Percentiles rank a stretch among this genome's conserved stretches.
Evolutionary conservation across 768 basidiomycete species (phyloP).

Genomic region (Phallus indusiatus): DNA sequence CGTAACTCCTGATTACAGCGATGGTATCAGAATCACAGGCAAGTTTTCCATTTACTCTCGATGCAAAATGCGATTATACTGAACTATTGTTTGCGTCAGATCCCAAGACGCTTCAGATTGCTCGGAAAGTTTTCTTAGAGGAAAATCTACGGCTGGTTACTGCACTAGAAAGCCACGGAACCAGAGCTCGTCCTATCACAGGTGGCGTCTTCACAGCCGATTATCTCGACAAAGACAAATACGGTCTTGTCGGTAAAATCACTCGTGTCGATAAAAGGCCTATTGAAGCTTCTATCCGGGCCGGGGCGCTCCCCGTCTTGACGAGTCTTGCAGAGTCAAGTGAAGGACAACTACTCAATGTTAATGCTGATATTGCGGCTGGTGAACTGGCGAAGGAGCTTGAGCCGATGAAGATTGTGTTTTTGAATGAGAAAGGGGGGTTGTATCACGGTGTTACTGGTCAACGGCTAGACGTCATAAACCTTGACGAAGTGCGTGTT

Average conservation of each 20-base stretch:
- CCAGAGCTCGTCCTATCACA: slow-evolving; percentile 94
- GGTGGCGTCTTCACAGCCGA: slow-evolving; percentile 97
- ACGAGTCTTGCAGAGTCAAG: slow-evolving; percentile 90
- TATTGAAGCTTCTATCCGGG: slow-evolving; percentile 91
- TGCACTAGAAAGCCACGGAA: slow-evolving; percentile 89
- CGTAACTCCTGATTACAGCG: slow-evolving; percentile 91
- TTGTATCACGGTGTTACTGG: slow-evolving; percentile 96
- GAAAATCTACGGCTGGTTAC: slow-evolving; percentile 93
- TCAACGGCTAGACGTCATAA: slow-evolving; percentile 93
- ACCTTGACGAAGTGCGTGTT: slow-evolving; percentile 78
- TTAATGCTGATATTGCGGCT: slow-evolving; percentile 97
- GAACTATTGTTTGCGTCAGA: slow-evolving; percentile 35
- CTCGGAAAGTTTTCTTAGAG: slow-evolving; percentile 92
- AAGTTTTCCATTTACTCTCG: slow-evolving; percentile 17
- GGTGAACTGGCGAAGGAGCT: slow-evolving; percentile 97
- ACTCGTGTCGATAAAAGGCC: slow-evolving; percentile 93
- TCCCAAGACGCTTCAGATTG: slow-evolving; percentile 87
- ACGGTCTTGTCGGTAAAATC: slow-evolving; percentile 92
- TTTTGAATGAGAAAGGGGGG: slow-evolving; percentile 96
- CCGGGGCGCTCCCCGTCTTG: slow-evolving; percentile 91
- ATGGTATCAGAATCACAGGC: slow-evolving; percentile 97
- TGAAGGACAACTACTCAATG: slow-evolving; percentile 97
- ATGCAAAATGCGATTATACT: not conserved
- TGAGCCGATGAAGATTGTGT: slow-evolving; percentile 98
- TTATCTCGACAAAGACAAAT: slow-evolving; percentile 91